Conservation (phyloP, 805 yeast genomes). For the Metschnikowia cubensis region DNA sequence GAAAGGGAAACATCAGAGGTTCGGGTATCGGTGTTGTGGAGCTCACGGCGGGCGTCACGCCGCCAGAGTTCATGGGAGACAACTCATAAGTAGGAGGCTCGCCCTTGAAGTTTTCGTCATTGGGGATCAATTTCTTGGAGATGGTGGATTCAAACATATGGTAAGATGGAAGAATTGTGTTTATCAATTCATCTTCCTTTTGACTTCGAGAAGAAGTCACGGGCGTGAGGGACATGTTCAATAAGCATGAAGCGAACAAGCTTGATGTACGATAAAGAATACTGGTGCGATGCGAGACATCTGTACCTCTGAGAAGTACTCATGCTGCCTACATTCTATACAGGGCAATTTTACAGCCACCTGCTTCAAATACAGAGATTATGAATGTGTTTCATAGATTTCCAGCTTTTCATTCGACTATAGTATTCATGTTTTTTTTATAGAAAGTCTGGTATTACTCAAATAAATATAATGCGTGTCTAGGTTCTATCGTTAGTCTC, state of each 20-base stretch:
- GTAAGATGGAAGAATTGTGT: constrained; percentile 41
- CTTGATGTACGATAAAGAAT: constrained; percentile 1
- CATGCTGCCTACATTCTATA: neutral
- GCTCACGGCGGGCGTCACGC: constrained; percentile 13
- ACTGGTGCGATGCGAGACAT: neutral
- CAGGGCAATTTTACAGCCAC: too few species aligned
- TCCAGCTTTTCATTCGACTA: too few species aligned
- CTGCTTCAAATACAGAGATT: too few species aligned
- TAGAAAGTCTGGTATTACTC: too few species aligned
- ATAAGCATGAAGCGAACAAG: neutral
- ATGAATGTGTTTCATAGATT: too few species aligned
- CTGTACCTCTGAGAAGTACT: neutral
- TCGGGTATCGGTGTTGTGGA: constrained; percentile 4
- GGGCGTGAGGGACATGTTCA: constrained; percentile 8
- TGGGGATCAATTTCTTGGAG: constrained; percentile 32
- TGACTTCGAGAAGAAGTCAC: constrained; percentile 12
- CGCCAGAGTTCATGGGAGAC: constrained; percentile 18
- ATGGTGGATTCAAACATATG: constrained; percentile 43
- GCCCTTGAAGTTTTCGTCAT: constrained; percentile 36
- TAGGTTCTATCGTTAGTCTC: too few species aligned
- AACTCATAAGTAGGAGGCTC: constrained; percentile 38
- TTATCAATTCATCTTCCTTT: constrained; percentile 26
- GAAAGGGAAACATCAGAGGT: constrained; percentile 15
- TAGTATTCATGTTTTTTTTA: too few species aligned
- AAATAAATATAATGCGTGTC: too few species aligned